Conservation (phyloP, 768 basidiomycete genomes). For the Pleurotus giganteus region DNA sequence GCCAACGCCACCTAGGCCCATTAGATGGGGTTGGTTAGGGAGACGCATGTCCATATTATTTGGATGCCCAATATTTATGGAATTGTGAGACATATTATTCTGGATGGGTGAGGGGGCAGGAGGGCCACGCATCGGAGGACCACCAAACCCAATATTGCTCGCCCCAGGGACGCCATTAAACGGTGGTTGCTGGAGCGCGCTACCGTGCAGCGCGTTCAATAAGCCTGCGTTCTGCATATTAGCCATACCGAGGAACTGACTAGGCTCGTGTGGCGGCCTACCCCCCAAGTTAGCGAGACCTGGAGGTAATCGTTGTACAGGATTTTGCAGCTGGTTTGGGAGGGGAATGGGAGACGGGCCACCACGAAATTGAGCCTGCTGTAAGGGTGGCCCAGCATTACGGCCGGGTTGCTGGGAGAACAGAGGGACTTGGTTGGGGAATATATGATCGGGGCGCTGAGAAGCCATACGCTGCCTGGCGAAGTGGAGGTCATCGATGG, state of each 20-base stretch:
- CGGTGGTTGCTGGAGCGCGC: conserved; percentile 38
- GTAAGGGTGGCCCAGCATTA: conserved; percentile 52
- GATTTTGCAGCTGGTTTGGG: conserved; percentile 42
- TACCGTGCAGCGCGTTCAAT: conserved; percentile 45
- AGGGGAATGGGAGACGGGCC: conserved; percentile 61
- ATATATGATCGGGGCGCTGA: conserved; percentile 57
- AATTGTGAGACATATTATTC: conserved; percentile 41
- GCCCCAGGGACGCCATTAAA: conserved; percentile 54
- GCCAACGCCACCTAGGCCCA: conserved; percentile 46
- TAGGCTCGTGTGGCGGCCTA: conserved; percentile 76
- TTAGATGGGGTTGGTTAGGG: conserved; percentile 49
- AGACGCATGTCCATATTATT: conserved; percentile 53
- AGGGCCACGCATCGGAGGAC: conserved; percentile 52
- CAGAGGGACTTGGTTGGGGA: conserved; percentile 44
- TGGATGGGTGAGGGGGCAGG: conserved; percentile 47
- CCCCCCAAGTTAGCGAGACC: conserved; percentile 81
- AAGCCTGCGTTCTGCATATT: conserved; percentile 42
- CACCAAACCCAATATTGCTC: conserved; percentile 43
- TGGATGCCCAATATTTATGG: conserved; percentile 53
- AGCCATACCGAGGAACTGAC: conserved; percentile 57
- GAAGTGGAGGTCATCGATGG: conserved; percentile 63
- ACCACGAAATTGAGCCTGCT: conserved; percentile 65
- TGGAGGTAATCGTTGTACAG: conserved; percentile 68
- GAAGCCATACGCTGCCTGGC: conserved; percentile 54
- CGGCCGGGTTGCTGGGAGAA: conserved; percentile 57